These are phyloP conservation scores for Sanghuangporus weigelae DNA, from an alignment of 1,284 basidiomycete species.

Conservation along the genomic window DNA sequence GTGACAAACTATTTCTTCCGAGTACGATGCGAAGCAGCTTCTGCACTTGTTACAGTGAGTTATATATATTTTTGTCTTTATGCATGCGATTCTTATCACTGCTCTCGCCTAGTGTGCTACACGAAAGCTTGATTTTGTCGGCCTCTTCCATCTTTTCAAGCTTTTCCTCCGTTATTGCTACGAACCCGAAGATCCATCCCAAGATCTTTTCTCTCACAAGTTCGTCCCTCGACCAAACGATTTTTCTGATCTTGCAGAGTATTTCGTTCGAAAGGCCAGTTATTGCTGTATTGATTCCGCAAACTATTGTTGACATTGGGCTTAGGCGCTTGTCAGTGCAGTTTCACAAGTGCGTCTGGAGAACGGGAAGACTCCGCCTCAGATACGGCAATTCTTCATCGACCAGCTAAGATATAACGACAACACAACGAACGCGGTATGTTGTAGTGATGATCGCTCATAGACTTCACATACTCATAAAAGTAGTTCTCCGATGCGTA, in stretches of 20 bases:
- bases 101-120: slow-evolving; percentile 64
- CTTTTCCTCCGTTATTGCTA: slow-evolving; percentile 93
- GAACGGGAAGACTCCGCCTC: slow-evolving; percentile 79
- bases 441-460: neutral
- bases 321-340: slow-evolving; percentile 72
- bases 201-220: slow-evolving; percentile 78
- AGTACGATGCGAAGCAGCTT: slow-evolving; percentile 93
- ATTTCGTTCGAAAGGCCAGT: slow-evolving; percentile 84
- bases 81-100: neutral
- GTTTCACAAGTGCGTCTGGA: slow-evolving; percentile 84
- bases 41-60: slow-evolving; percentile 80
- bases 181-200: slow-evolving; percentile 71
- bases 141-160: slow-evolving; percentile 94
- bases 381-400: slow-evolving; percentile 88
- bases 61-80: neutral
- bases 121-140: slow-evolving; percentile 76
- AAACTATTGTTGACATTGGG: neutral
- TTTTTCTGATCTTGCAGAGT: slow-evolving; percentile 87
- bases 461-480: neutral
- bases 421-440: slow-evolving; percentile 84
- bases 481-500: slow-evolving; percentile 83
- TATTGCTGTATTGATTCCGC: slow-evolving; percentile 27
- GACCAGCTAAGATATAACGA: slow-evolving; percentile 93
- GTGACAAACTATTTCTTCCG: slow-evolving; percentile 97
- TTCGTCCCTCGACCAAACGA: slow-evolving; percentile 93